Evolutionary conservation across 1,284 basidiomycete species (phyloP), one percentile per base, ranked within the genome.

Genomic region (Somion occarium): DNA sequence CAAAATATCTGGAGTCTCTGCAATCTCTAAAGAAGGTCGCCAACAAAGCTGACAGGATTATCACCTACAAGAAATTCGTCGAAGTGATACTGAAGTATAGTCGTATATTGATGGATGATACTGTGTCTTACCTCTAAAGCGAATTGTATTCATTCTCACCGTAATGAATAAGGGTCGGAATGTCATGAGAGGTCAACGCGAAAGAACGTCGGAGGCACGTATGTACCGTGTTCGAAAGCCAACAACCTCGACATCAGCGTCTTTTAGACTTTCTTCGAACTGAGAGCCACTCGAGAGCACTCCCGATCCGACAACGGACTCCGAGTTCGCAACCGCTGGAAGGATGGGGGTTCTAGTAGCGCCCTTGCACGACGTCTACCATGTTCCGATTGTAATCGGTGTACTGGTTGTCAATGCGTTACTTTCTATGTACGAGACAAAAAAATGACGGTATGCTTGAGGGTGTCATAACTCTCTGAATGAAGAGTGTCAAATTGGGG

Each of bases 401-500:
- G 15, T 34, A 7, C 30, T 34, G 30, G 30, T 15, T 7, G 15
- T 15, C 15, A 15, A 34, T 34, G 15, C 15, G 30, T 34, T n/a
- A n/a, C n/a, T n/a, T n/a, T n/a, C n/a, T n/a, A n/a, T n/a, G n/a
- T n/a, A n/a, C n/a, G n/a, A n/a, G n/a, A n/a, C n/a, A n/a, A n/a
- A n/a, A n/a, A n/a, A n/a, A n/a, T n/a, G n/a, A n/a, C n/a, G n/a
- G n/a, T n/a, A n/a, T n/a, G n/a, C n/a, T n/a, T n/a, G n/a, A n/a
- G n/a, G 15, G 7, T 34, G 7, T 7, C 30, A 34, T 7, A 34
- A 34, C 7, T 7, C 30, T 15, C 30, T 34, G 30, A 34, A 34
- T 7, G 15, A 34, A 7, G 30, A 34, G 15, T 34, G 30, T 43
- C 20, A 43, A 13, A 43, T 23, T 22, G 19, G 5, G 7, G 68